phyloP scores from a whole-genome alignment of 306 rosid genomes.

The Quillaja saponaria region DNA sequence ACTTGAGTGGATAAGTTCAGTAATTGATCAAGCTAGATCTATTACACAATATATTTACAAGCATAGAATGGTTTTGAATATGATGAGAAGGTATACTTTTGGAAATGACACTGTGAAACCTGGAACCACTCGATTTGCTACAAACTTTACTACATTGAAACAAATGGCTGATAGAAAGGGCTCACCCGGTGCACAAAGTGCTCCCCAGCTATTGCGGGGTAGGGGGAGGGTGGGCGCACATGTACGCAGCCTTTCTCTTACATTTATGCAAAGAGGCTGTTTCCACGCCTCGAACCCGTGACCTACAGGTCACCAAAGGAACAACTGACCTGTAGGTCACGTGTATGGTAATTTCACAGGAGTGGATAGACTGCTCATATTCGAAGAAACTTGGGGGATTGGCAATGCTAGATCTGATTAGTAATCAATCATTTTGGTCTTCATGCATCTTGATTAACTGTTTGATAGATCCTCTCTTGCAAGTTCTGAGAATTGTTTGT shows the following conservation, averaged over 20 bases:
- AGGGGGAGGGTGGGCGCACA: no score
- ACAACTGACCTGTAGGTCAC: no score
- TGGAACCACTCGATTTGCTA: slow-evolving; percentile 38
- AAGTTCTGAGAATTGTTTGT: slow-evolving; percentile 42
- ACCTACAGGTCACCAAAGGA: no score
- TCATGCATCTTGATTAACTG: slow-evolving; percentile 37
- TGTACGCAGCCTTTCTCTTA: no score
- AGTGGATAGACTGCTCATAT: slow-evolving; percentile 50
- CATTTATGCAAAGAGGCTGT: no score
- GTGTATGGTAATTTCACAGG: slow-evolving; percentile 50
- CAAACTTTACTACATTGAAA: slow-evolving; percentile 44
- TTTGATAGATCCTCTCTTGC: slow-evolving; percentile 50
- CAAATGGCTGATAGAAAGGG: slow-evolving; percentile 49
- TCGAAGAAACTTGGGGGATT: slow-evolving; percentile 52
- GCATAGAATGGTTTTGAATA: slow-evolving; percentile 40
- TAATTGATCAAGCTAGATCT: slow-evolving; percentile 48
- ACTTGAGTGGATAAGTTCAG: slow-evolving; percentile 42
- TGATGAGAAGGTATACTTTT: slow-evolving; percentile 47
- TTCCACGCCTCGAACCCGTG: no score
- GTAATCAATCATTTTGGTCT: slow-evolving; percentile 58
- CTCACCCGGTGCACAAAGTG: no score
- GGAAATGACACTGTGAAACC: slow-evolving; percentile 49
- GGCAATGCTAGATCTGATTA: slow-evolving; percentile 44
- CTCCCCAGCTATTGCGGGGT: no score
- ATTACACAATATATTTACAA: slow-evolving; percentile 51